These are phyloP conservation scores for Liquidambar formosana DNA, from an alignment of 164 flowering plant species.

Conservation along the genomic window DNA sequence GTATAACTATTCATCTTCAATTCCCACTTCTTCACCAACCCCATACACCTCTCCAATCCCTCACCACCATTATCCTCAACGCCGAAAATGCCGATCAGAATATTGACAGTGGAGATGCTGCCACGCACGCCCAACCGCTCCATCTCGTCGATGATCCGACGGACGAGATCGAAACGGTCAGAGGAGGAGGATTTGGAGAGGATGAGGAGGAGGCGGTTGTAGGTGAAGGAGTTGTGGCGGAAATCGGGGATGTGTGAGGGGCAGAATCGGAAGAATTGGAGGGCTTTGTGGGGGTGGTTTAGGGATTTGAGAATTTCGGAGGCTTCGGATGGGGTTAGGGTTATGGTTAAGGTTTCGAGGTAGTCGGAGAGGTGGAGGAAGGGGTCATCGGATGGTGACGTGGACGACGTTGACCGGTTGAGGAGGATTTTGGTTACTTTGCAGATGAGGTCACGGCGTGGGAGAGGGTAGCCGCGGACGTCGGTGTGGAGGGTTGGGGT, in stretches of 20 bases:
- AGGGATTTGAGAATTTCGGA: constrained; percentile 76
- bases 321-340: constrained; percentile 71
- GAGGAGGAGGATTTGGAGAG: constrained; percentile 49
- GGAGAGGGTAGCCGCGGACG: constrained; percentile 70
- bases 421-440: constrained; percentile 56
- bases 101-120: constrained; percentile 78
- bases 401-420: constrained; percentile 25
- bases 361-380: constrained; percentile 51
- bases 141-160: constrained; percentile 56
- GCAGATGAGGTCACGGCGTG: constrained; percentile 86
- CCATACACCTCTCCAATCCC: constrained; percentile 52
- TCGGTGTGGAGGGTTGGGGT: constrained; percentile 45
- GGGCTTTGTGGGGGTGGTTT: constrained; percentile 53
- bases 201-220: constrained; percentile 63
- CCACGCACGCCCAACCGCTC: constrained; percentile 45
- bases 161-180: constrained; percentile 32
- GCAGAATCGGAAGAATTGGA: constrained; percentile 68
- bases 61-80: constrained; percentile 23
- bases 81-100: constrained; percentile 54
- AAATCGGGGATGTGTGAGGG: constrained; percentile 51
- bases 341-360: constrained; percentile 49
- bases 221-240: constrained; percentile 74
- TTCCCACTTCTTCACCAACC: constrained; percentile 71
- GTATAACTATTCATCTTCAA: constrained; percentile 67
- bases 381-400: constrained; percentile 30